A percentile compares a stretch with the other conserved stretches of the same genome.
These are phyloP conservation scores for Dipsacomyces acuminosporus DNA, from an alignment of 371 early-diverging fungal species.

Conservation along the genomic window DNA sequence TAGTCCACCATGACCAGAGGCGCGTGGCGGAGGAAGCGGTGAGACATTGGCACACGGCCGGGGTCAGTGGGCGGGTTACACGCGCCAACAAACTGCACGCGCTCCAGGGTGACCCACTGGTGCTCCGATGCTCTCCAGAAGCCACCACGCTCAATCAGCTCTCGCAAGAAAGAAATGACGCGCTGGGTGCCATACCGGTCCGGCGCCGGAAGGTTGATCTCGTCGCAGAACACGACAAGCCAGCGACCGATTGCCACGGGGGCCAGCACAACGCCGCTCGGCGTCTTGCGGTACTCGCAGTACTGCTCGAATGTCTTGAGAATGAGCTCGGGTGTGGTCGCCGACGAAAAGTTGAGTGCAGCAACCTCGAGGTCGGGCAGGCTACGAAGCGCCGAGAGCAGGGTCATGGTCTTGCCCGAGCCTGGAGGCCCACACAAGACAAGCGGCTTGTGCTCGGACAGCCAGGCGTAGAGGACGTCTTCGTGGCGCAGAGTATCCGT, in stretches of 20 bases:
- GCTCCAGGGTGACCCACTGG: conserved; percentile 89
- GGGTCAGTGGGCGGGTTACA: conserved; percentile 99
- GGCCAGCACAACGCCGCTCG: conserved; percentile 83
- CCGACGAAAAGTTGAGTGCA: conserved; percentile 97
- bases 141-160: conserved; percentile 92
- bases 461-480: conserved; percentile 90
- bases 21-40: conserved; percentile 94
- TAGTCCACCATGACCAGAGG: conserved; percentile 98
- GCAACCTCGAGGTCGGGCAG: conserved; percentile 95
- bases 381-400: conserved; percentile 92
- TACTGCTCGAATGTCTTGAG: conserved; percentile 96
- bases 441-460: conserved; percentile 89
- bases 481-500: conserved; percentile 97
- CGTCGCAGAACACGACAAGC: conserved; percentile 99
- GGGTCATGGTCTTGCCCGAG: conserved; percentile 98
- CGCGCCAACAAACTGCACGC: conserved; percentile 98
- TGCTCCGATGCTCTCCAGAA: conserved; percentile 93
- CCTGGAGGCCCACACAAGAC: conserved; percentile 98
- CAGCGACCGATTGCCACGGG: conserved; percentile 84
- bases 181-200: conserved; percentile 98
- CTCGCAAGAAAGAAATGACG: conserved; percentile 93
- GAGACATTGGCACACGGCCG: conserved; percentile 93
- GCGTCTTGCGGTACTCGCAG: conserved; percentile 96
- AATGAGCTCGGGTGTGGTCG: conserved; percentile 93
- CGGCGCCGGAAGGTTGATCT: conserved; percentile 94